phyloP scores from a whole-genome alignment of 1,284 basidiomycete genomes.

The Leccinum griseonigrum region DNA sequence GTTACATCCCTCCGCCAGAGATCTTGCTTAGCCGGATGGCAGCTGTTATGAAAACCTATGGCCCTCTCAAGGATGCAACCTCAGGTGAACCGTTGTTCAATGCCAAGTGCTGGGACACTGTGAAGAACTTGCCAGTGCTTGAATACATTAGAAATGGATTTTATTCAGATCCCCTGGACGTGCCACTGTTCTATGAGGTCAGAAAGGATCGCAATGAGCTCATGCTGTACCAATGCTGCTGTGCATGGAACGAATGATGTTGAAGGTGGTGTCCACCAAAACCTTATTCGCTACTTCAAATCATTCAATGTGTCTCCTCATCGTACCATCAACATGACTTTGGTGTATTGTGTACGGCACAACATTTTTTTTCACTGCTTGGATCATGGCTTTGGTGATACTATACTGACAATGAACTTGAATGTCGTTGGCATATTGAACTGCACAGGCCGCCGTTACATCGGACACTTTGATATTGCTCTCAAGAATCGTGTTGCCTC shows the following conservation, averaged over 20 bases:
- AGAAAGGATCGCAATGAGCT: background rate
- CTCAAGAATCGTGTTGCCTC: background rate
- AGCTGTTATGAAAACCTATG: background rate
- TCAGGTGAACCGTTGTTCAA: background rate
- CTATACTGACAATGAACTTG: no score
- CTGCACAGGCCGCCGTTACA: background rate
- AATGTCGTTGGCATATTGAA: background rate
- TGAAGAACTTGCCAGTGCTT: background rate
- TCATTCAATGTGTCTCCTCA: background rate
- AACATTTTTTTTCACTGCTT: no score
- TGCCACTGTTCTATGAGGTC: background rate
- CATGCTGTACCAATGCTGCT: background rate
- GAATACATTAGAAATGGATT: background rate
- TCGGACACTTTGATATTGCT: background rate
- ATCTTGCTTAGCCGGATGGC: background rate
- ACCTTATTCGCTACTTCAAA: background rate
- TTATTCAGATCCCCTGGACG: background rate
- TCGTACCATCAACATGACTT: background rate
- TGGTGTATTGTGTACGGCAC: background rate
- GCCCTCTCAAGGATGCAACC: background rate
- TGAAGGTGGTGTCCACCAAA: background rate
- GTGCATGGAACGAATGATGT: background rate
- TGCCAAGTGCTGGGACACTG: background rate
- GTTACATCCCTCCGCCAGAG: background rate
- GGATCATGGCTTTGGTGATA: no score